Percentiles rank a stretch among this genome's conserved stretches.
These are phyloP conservation scores for Spathaspora sp. DNA, from an alignment of 1,139 yeast genomes.

Conservation along the genomic window DNA sequence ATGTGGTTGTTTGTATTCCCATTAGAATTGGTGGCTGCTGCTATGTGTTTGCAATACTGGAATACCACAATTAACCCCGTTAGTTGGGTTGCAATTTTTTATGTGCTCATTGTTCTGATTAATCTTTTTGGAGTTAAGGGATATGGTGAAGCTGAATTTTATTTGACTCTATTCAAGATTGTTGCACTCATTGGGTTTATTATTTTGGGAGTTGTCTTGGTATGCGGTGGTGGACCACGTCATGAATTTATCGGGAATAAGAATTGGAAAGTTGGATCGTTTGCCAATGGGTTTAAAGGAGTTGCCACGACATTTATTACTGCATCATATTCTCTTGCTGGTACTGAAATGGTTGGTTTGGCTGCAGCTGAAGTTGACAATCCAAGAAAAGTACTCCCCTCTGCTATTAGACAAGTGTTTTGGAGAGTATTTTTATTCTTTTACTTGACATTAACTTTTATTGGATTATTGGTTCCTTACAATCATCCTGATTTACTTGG, in stretches of 20 bases:
- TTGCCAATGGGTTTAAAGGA: conserved; percentile 44
- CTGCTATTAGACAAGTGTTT: conserved; percentile 43
- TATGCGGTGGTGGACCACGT: conserved; percentile 67
- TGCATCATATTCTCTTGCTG: conserved; percentile 44
- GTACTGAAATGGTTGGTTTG: conserved; percentile 49
- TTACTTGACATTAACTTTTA: conserved; percentile 37
- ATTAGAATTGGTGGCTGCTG: conserved; percentile 73
- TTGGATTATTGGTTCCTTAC: conserved; percentile 39
- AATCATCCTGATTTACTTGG: conserved; percentile 34
- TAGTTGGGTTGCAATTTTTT: conserved; percentile 65
- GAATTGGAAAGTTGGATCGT: conserved; percentile 58
- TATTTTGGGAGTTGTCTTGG: conserved; percentile 59
- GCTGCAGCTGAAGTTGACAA: conserved; percentile 42
- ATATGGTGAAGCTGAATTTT: conserved; percentile 73
- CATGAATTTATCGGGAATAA: conserved; percentile 62
- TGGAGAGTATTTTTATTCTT: conserved; percentile 45
- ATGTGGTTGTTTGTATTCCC: conserved; percentile 81
- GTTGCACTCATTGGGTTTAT: conserved; percentile 64
- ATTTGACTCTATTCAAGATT: conserved; percentile 58
- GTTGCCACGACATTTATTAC: conserved; percentile 43
- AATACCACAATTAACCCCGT: conserved; percentile 58
- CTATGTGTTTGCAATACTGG: conserved; percentile 70
- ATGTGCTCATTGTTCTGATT: conserved; percentile 51
- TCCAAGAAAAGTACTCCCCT: conserved; percentile 38
- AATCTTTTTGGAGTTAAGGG: conserved; percentile 72